These are phyloP conservation scores for Artemisia tridentata DNA, from an alignment of 129 eudicot genomes.

Conservation along the genomic window DNA sequence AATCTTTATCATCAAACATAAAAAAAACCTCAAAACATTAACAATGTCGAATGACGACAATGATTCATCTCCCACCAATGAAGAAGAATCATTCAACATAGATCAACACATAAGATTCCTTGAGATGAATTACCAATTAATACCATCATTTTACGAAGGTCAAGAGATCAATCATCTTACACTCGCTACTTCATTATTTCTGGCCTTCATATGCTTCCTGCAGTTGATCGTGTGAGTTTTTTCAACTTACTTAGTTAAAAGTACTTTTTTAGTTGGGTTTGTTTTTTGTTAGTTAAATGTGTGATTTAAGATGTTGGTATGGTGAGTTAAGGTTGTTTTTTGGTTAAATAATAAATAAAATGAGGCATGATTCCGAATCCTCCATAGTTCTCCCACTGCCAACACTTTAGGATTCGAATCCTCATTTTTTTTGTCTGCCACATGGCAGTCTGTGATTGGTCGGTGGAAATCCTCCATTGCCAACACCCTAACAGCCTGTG, in stretches of 20 bases:
- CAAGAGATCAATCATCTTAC: slow-evolving; percentile 95
- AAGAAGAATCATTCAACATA: slow-evolving; percentile 43
- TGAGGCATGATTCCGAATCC: too few relatives aligned
- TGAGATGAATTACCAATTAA: slow-evolving; percentile 64
- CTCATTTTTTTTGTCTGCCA: too few relatives aligned
- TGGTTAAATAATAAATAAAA: too few relatives aligned
- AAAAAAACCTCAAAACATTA: slow-evolving; percentile 10
- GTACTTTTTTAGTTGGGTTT: not conserved
- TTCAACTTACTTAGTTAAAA: not conserved
- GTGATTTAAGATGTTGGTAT: too few relatives aligned
- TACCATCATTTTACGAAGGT: slow-evolving; percentile 61
- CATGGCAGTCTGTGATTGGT: too few relatives aligned
- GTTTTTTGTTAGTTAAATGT: too few relatives aligned
- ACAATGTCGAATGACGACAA: slow-evolving; percentile 39
- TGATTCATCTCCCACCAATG: slow-evolving; percentile 13
- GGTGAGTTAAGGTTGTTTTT: too few relatives aligned
- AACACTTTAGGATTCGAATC: too few relatives aligned
- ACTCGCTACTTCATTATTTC: slow-evolving; percentile 83
- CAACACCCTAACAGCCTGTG: too few relatives aligned
- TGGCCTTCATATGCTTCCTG: slow-evolving; percentile 69
- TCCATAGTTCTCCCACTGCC: too few relatives aligned
- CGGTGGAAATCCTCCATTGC: too few relatives aligned
- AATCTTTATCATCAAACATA: too few relatives aligned
- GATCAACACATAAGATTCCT: slow-evolving; percentile 62
- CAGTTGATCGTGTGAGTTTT: slow-evolving; percentile 60